Evolutionary conservation across 225 moss, liverwort and hornwort genomes (phyloP), one percentile per base, ranked within the genome.

Genomic region (Rhytidiadelphus loreus): DNA sequence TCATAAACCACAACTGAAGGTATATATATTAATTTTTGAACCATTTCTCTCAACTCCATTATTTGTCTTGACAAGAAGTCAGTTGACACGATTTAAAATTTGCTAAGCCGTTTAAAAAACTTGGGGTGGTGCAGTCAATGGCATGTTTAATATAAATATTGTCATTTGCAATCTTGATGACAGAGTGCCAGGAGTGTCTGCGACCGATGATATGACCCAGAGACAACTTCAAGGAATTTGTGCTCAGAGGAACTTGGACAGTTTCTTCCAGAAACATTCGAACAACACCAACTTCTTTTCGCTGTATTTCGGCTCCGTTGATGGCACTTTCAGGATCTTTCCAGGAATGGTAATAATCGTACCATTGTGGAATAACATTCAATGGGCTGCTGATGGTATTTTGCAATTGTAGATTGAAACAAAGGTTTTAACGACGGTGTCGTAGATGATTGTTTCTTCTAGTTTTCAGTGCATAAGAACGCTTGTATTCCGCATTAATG

Each of bases 151-250:
- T 25, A 10, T 35, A 16, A 12, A 17, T 3, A 46, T 32, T 62
- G 7, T 82, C 5, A 77, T 48, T 33, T 39, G 48, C 48, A 48
- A 61, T 48, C 48, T 82, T 61, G 16, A 44, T 62, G 62, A 23
- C 61, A 82, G 82, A 2, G 4, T 82, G 46, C 63, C 48, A 63
- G 48, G 63, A 35, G 63, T 82, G 7, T 3, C 21, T 16, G 11
- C 2, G 3, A 53, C 3, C 7, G 12, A 32, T 6, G 2, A 2
- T 10, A 13, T 13, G 3, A 16, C 61, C 11, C 33, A 0, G 24
- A 35, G 82, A 48, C 82, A 82, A 82, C 82, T 48, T 35, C 63
- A 2, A 63, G 63, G 10, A 46, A 46, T 82, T 33, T 82, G 81
- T 35, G 62, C 63, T 48, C 81, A 82, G 7, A 61, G 62, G 33